phyloP scores from a whole-genome alignment of 176 grass and related monocot species.

The Panicum miliaceum region DNA sequence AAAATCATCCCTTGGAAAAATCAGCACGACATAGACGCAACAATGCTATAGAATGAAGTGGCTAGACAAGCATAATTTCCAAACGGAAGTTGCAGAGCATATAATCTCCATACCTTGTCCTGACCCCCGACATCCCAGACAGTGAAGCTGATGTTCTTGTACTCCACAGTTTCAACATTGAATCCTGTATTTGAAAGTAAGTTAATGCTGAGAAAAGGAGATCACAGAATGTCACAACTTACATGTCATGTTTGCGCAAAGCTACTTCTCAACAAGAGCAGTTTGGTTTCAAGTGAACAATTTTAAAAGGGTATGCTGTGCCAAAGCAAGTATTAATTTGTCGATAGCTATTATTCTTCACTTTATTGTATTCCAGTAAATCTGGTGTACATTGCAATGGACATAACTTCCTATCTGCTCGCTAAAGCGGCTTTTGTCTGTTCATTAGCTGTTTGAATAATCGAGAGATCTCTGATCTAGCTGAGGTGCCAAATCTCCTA shows the following conservation, averaged over 20 bases:
- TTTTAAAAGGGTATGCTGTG: neutral
- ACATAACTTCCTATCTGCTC: neutral
- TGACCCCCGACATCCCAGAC: constrained; percentile 99
- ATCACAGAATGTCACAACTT: neutral
- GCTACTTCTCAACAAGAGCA: neutral
- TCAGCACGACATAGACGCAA: neutral
- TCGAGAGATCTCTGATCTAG: neutral
- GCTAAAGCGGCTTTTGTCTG: constrained; percentile 2
- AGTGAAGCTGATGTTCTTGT: constrained; percentile 99
- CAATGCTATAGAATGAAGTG: neutral
- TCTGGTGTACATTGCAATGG: neutral
- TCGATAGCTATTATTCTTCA: neutral
- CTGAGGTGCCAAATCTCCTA: neutral
- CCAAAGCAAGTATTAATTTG: neutral
- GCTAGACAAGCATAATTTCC: neutral
- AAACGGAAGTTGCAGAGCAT: neutral
- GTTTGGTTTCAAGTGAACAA: neutral
- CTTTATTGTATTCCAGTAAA: neutral
- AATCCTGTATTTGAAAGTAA: constrained; percentile 52
- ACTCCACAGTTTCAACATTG: constrained; percentile 83
- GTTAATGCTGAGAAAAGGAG: neutral
- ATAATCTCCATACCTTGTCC: constrained; percentile 72
- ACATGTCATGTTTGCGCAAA: constrained; percentile 1
- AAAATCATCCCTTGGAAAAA: neutral
- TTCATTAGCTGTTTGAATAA: neutral